A percentile compares a stretch with the other conserved stretches of the same genome.
These are phyloP conservation scores for Beauveria varroae DNA, from an alignment of 2,329 filamentous ascomycete genomes.

Conservation along the genomic window DNA sequence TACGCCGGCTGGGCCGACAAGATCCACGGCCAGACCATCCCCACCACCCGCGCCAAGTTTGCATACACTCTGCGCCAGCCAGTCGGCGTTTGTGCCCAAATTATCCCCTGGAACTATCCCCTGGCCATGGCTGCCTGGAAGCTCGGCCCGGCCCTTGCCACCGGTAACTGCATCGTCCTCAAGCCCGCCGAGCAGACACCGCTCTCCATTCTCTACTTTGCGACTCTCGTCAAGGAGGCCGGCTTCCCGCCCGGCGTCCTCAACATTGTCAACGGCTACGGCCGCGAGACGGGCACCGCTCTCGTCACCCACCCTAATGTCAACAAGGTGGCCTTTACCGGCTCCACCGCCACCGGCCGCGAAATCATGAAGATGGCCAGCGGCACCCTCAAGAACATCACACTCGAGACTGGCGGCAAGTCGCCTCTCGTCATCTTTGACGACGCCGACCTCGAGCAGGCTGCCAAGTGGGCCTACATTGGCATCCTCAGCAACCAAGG, in stretches of 20 bases:
- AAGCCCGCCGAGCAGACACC: constrained; percentile 64
- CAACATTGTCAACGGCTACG: constrained; percentile 68
- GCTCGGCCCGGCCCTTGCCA: constrained; percentile 61
- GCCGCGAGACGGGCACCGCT: constrained; percentile 59
- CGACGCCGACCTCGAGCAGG: constrained; percentile 59
- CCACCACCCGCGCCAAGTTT: constrained; percentile 59
- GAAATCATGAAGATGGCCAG: constrained; percentile 70
- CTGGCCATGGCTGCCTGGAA: constrained; percentile 52
- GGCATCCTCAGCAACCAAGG: constrained; percentile 55
- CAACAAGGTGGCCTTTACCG: constrained; percentile 74
- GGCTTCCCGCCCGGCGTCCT: constrained; percentile 73
- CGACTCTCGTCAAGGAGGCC: constrained; percentile 59
- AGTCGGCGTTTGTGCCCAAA: constrained; percentile 66
- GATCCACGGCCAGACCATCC: constrained; percentile 68
- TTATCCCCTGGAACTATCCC: constrained; percentile 71
- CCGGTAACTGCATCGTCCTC: constrained; percentile 56
- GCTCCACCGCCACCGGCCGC: constrained; percentile 63
- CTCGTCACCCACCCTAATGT: constrained; percentile 60
- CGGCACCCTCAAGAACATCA: constrained; percentile 59
- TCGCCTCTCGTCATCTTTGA: constrained; percentile 56
- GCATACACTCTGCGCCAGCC: constrained; percentile 71
- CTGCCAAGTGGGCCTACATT: constrained; percentile 50
- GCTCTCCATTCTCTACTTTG: constrained; percentile 57
- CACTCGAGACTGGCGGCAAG: constrained; percentile 61
- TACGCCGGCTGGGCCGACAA: constrained; percentile 77